Conservation (phyloP, 768 basidiomycete genomes). For the Naganishia vaughanmartiniae region DNA sequence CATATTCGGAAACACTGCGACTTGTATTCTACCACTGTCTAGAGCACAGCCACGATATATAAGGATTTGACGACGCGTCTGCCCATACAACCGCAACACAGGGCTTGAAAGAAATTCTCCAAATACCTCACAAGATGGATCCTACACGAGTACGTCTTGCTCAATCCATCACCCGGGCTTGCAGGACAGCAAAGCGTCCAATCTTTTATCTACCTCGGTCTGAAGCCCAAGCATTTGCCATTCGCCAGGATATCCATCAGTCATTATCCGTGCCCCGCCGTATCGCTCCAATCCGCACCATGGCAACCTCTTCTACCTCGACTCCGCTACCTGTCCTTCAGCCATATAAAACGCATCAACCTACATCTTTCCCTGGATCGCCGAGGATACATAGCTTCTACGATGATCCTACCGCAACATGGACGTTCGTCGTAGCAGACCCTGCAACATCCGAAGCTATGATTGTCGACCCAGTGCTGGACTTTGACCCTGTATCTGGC, state of each 20-base stretch:
- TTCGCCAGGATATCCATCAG: neutral
- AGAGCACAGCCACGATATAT: too few relatives aligned
- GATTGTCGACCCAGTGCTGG: constrained; percentile 42
- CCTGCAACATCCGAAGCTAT: constrained; percentile 31
- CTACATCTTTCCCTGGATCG: constrained; percentile 20
- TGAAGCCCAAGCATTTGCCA: neutral
- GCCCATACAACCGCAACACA: too few relatives aligned
- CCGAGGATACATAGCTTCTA: constrained; percentile 41
- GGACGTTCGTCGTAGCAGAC: constrained; percentile 41
- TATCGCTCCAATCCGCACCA: neutral
- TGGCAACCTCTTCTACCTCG: neutral
- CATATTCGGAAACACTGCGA: too few relatives aligned
- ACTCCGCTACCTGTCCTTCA: neutral
- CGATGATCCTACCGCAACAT: constrained; percentile 38
- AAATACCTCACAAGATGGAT: neutral
- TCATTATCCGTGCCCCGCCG: neutral
- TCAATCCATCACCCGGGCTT: neutral
- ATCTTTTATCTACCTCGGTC: neutral
- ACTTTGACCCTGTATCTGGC: constrained; percentile 36
- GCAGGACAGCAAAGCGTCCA: neutral
- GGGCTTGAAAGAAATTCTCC: neutral
- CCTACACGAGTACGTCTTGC: neutral
- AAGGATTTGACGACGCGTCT: too few relatives aligned
- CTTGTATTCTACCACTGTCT: too few relatives aligned
- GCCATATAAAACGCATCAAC: constrained; percentile 29